phyloP scores from a whole-genome alignment of 331 rosid genomes.

The Quercus tomentella region DNA sequence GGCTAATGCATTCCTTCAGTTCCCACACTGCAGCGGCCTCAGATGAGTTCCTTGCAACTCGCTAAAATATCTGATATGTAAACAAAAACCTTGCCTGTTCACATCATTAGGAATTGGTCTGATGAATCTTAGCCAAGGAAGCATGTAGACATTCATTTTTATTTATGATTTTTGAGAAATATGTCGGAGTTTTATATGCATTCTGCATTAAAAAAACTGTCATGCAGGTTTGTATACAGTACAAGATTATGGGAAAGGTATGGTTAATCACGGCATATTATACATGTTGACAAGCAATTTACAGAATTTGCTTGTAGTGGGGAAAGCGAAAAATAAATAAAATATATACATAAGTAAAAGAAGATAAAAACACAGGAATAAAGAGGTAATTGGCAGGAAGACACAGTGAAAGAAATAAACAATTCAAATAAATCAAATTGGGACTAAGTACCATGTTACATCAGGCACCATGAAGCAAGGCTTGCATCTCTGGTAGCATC shows the following conservation, averaged over 20 bases:
- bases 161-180: no score
- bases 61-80: no score
- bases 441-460: not conserved
- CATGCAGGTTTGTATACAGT: not conserved
- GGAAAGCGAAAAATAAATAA: not conserved
- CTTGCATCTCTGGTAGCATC: conserved; percentile 82
- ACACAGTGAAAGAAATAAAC: not conserved
- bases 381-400: not conserved
- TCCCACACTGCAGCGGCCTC: no score
- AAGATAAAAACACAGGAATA: not conserved
- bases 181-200: no score
- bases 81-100: no score
- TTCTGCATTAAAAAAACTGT: not conserved
- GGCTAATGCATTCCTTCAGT: no score
- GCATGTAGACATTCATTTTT: no score
- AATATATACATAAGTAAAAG: no score
- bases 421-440: not conserved
- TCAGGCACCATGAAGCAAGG: conserved; percentile 35
- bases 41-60: no score
- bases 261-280: not conserved
- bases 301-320: not conserved
- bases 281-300: no score
- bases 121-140: no score
- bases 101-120: no score
- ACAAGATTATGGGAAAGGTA: not conserved